Evolutionary conservation across 345 rosid species (phyloP).

Genomic region (Camelina laxa): DNA sequence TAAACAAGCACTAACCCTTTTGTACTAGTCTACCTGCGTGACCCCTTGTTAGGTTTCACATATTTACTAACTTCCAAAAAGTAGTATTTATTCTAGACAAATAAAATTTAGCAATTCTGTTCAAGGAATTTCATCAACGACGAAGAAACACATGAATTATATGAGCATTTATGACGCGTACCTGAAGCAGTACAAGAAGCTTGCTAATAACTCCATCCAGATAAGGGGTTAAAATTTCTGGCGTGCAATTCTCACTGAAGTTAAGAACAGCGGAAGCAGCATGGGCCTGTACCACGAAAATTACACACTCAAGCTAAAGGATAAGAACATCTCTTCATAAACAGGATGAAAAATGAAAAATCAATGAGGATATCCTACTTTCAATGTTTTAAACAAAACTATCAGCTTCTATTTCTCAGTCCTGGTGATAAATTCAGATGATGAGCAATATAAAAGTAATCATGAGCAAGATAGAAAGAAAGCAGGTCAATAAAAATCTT

Average conservation of each 20-base stretch:
- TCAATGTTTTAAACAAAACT: not conserved
- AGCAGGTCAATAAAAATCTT: conserved; percentile 13
- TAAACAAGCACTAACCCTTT: not conserved
- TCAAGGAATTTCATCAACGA: conserved; percentile 11
- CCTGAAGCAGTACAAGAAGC: conserved; percentile 77
- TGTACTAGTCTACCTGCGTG: not conserved
- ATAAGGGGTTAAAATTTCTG: conserved; percentile 68
- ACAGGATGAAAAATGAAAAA: not conserved
- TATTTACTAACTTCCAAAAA: not conserved
- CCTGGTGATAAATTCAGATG: not conserved
- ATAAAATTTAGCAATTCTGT: not conserved
- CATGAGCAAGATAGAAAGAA: not conserved
- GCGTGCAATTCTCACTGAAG: conserved; percentile 75
- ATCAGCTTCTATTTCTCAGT: not conserved
- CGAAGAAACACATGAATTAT: conserved; percentile 9
- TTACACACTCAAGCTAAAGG: not conserved
- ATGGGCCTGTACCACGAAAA: conserved; percentile 55
- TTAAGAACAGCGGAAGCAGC: conserved; percentile 83
- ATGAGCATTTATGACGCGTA: conserved; percentile 17
- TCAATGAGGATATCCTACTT: conserved; percentile 22
- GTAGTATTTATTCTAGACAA: not conserved
- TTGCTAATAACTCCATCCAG: conserved; percentile 76
- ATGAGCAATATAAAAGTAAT: too few species aligned
- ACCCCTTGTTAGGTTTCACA: not conserved
- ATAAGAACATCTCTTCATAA: not conserved